These are phyloP conservation scores for Hydnomerulius pinastri DNA, from an alignment of 768 basidiomycete genomes.

Conservation along the genomic window DNA sequence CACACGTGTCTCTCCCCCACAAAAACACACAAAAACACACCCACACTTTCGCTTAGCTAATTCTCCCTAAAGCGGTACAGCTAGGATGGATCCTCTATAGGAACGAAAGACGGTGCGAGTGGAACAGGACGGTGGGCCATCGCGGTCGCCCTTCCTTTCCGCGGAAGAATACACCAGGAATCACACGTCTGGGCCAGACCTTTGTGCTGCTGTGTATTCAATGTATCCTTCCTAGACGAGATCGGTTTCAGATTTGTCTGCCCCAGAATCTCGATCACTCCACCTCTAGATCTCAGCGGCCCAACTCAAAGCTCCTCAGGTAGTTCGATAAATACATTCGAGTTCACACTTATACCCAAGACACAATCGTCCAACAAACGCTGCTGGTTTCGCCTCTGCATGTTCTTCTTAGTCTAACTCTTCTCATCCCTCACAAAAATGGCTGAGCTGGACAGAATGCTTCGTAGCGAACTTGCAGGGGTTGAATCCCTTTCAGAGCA, in stretches of 20 bases:
- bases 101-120: neutral
- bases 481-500: constrained; percentile 6
- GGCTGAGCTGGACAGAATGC: constrained; percentile 27
- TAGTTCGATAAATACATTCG: constrained; percentile 18
- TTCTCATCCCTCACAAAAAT: constrained; percentile 7
- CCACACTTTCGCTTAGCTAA: neutral
- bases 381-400: constrained; percentile 5
- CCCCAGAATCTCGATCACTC: neutral
- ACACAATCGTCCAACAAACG: constrained; percentile 13
- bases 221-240: too few species aligned
- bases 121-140: neutral
- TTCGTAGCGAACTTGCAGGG: constrained; percentile 19
- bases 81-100: neutral
- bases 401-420: neutral
- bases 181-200: neutral
- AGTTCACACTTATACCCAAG: constrained; percentile 4
- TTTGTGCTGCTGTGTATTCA: neutral
- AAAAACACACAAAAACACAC: neutral
- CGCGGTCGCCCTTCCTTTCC: neutral
- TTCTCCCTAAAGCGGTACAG: neutral
- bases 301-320: too few species aligned
- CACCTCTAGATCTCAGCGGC: neutral
- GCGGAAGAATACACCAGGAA: neutral
- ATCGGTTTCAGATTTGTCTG: neutral
- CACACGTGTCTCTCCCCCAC: constrained; percentile 31